Evolutionary conservation across 768 basidiomycete species (phyloP), one percentile per base, ranked within the genome.

Genomic region (Suillus discolor): DNA sequence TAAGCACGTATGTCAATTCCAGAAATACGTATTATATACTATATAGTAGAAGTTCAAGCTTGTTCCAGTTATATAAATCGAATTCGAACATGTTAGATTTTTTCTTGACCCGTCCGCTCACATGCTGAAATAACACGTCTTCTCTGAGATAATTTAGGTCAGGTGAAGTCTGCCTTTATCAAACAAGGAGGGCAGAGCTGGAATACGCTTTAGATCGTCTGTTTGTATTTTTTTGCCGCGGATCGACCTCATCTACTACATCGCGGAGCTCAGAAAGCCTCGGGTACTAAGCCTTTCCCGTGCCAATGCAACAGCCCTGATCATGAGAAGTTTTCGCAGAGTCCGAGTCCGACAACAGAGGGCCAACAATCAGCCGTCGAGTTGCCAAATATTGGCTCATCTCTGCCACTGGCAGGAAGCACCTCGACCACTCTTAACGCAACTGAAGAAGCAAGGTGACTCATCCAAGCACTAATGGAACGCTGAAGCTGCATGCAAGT

Each of bases 381-480:
- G 47, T 15, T 13, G 9, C 23, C 70, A 31, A 31, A 31, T 31
- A 31, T 31, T 31, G 31, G 31, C 31, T 31, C 31, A 31, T 31
- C 31, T 31, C 31, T n/a, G n/a, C n/a, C n/a, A n/a, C 31, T 31
- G 31, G 6, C 31, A 2, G 93, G 94, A 25, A 90, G 92, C 20
- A 95, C 94, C 2, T 93, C 94, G 2, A 89, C 93, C 3, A 93
- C 93, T 0, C 91, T 94, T 72, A 89, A 89, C 9, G 91, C 90
- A 12, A 86, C 84, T 41, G 78, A 82, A 31, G 85, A 83, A 69
- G 81, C 80, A 36, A 73, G 78, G 59, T 54, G n/a, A 77, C 51
- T 28, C 81, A 7, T 74, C 80, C 34, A 70, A 79, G 62, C 78
- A 55, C 79, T 47, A 79, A 87, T 65, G 89, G 90, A 0, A 76